Percentiles rank a stretch among this genome's conserved stretches.
Conservation (phyloP, 164 flowering plant genomes). For the Chloranthus sessilifolius region DNA sequence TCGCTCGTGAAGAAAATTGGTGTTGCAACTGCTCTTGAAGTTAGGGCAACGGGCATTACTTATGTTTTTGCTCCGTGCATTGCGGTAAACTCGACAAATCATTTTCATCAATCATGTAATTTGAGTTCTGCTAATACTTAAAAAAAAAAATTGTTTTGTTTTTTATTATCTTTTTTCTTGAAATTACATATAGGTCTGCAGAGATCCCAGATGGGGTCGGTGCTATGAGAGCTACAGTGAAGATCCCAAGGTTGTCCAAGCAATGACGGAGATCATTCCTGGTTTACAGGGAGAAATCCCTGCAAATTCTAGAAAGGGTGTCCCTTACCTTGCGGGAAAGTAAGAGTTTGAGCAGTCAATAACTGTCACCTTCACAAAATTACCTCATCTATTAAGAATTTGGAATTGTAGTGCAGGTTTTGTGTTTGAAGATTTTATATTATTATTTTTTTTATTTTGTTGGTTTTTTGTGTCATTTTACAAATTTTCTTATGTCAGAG, state of each 20-base stretch:
- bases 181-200: constrained; percentile 48
- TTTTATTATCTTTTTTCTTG: not conserved
- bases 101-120: not conserved
- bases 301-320: constrained; percentile 22
- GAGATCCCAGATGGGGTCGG: constrained; percentile 68
- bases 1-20: constrained; percentile 45
- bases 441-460: not conserved
- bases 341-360: constrained; percentile 15
- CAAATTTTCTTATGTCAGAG: not conserved
- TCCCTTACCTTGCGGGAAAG: constrained; percentile 49
- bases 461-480: not conserved
- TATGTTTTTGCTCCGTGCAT: constrained; percentile 60
- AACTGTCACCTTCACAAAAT: not conserved
- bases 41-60: constrained; percentile 58
- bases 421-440: not conserved
- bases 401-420: not conserved
- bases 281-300: constrained; percentile 54
- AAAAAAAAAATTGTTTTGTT: not conserved
- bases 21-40: constrained; percentile 61
- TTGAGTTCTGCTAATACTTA: not conserved
- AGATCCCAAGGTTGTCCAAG: constrained; percentile 40
- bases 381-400: not conserved
- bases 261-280: constrained; percentile 45
- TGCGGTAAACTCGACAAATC: constrained; percentile 28
- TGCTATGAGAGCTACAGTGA: constrained; percentile 63